Evolutionary conservation across 2,329 filamentous ascomycete species (phyloP).

Genomic region (Chrysoporthe deuterocubensis): DNA sequence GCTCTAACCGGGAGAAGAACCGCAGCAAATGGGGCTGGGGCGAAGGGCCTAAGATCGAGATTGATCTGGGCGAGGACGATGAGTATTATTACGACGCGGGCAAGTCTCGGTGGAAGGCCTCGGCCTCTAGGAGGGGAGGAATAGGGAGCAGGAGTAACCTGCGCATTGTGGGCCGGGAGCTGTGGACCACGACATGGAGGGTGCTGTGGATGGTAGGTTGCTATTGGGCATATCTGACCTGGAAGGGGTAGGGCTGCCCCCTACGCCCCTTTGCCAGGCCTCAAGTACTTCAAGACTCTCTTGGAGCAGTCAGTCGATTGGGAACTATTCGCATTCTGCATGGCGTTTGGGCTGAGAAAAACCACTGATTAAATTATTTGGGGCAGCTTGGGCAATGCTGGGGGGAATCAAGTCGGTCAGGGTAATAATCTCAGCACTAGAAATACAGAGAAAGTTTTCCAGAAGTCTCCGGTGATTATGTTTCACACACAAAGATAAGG

Average conservation of each 20-base stretch:
- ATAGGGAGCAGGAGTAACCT: slow-evolving; percentile 41
- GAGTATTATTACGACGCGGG: slow-evolving; percentile 49
- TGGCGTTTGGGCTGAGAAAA: slow-evolving; percentile 12
- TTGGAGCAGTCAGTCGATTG: background rate
- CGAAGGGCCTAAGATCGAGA: slow-evolving; percentile 55
- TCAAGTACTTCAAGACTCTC: background rate
- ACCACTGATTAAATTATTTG: background rate
- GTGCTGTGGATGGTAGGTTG: slow-evolving; percentile 66
- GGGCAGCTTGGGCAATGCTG: background rate
- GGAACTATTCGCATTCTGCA: slow-evolving; percentile 7
- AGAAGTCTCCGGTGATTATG: background rate
- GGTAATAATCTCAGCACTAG: background rate
- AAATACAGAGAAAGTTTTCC: background rate
- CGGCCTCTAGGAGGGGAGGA: slow-evolving; percentile 22
- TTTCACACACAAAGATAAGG: background rate
- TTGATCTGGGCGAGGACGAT: slow-evolving; percentile 51
- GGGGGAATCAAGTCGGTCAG: background rate
- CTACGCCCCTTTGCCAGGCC: background rate
- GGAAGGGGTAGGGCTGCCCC: slow-evolving; percentile 54
- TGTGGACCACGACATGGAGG: slow-evolving; percentile 63
- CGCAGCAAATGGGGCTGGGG: slow-evolving; percentile 25
- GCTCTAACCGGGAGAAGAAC: slow-evolving; percentile 44
- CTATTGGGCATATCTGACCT: slow-evolving; percentile 71
- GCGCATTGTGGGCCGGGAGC: slow-evolving; percentile 59
- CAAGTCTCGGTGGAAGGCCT: slow-evolving; percentile 42